Evolutionary conservation across 1,284 basidiomycete genomes (phyloP).

Genomic region (Austroboletus novae-zelandiae): DNA sequence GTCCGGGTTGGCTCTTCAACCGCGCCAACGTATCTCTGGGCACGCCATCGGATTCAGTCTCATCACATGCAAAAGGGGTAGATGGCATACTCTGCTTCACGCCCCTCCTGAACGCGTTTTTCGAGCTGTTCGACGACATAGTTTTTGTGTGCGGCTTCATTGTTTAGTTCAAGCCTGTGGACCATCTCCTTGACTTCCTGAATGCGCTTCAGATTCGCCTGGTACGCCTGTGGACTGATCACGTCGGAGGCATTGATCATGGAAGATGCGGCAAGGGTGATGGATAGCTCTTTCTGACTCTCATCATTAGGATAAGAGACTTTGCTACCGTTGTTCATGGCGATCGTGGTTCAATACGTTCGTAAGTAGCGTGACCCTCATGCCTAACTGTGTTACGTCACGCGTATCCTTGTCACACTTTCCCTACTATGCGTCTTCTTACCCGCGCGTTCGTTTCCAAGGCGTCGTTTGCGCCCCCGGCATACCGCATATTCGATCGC

Average conservation of each 20-base stretch:
- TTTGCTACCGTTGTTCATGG: slow-evolving; percentile 19
- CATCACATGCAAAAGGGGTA: background rate
- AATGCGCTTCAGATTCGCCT: slow-evolving; percentile 26
- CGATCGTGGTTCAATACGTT: background rate
- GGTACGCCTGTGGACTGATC: slow-evolving; percentile 21
- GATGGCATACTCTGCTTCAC: slow-evolving; percentile 37
- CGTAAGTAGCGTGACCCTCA: background rate
- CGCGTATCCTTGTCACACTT: slow-evolving; percentile 14
- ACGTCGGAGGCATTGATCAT: slow-evolving; percentile 27
- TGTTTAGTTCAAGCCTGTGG: slow-evolving; percentile 26
- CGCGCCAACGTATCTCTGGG: slow-evolving; percentile 18
- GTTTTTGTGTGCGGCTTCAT: slow-evolving; percentile 31
- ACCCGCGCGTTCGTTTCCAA: slow-evolving; percentile 40
- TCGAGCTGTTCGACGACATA: slow-evolving; percentile 27
- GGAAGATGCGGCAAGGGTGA: slow-evolving; percentile 24
- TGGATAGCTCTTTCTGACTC: slow-evolving; percentile 8
- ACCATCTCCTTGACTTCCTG: slow-evolving; percentile 29
- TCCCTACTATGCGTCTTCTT: slow-evolving; percentile 11
- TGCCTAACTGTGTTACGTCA: slow-evolving; percentile 14
- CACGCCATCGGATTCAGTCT: slow-evolving; percentile 1
- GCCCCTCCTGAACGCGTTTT: slow-evolving; percentile 26
- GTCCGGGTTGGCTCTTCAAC: slow-evolving; percentile 13
- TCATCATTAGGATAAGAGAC: slow-evolving; percentile 2
- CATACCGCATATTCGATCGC: slow-evolving; percentile 89
- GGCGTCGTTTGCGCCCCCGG: slow-evolving; percentile 41